phyloP scores from a whole-genome alignment of 495 filamentous ascomycete species.

The Xylaria telfairii region DNA sequence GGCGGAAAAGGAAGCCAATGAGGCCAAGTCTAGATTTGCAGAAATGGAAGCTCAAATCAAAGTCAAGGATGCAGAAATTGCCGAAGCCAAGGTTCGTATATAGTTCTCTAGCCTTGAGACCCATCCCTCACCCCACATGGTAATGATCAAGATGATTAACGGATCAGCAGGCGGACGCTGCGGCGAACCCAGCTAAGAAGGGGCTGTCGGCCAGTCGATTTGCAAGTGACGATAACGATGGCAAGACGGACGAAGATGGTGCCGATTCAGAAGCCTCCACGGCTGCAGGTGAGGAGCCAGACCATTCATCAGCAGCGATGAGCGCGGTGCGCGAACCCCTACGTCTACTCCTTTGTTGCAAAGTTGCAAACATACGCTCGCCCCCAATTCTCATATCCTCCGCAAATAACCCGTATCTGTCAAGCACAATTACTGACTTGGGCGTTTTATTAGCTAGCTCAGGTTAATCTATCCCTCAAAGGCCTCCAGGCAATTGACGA shows the following conservation, averaged over 20 bases:
- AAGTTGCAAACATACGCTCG: slow-evolving; percentile 40
- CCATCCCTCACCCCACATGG: not conserved
- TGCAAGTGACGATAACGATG: slow-evolving; percentile 41
- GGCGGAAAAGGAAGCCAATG: slow-evolving; percentile 45
- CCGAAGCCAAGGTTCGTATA: slow-evolving; percentile 55
- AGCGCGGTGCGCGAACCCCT: slow-evolving; percentile 61
- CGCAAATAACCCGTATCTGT: not conserved
- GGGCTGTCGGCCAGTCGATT: slow-evolving; percentile 55
- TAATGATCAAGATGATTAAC: slow-evolving; percentile 21
- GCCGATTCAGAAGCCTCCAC: slow-evolving; percentile 37
- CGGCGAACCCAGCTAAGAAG: slow-evolving; percentile 37
- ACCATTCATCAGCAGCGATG: slow-evolving; percentile 61
- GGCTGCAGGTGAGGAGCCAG: slow-evolving; percentile 60
- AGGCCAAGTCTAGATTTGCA: slow-evolving; percentile 46
- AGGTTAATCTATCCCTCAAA: slow-evolving; percentile 50
- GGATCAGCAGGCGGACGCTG: slow-evolving; percentile 34
- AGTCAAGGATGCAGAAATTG: slow-evolving; percentile 61
- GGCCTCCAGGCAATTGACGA: slow-evolving; percentile 55
- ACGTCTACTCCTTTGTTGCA: slow-evolving; percentile 32
- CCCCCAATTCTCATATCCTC: slow-evolving; percentile 12
- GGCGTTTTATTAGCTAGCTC: slow-evolving; percentile 52
- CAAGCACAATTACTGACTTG: slow-evolving; percentile 28
- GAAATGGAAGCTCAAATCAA: slow-evolving; percentile 55
- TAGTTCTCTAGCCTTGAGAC: not conserved
- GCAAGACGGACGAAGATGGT: slow-evolving; percentile 30